Percentiles rank a stretch among this genome's conserved stretches.
Conservation (phyloP, 2,329 filamentous ascomycete species). For the Pseudogymnoascus verrucosus region DNA sequence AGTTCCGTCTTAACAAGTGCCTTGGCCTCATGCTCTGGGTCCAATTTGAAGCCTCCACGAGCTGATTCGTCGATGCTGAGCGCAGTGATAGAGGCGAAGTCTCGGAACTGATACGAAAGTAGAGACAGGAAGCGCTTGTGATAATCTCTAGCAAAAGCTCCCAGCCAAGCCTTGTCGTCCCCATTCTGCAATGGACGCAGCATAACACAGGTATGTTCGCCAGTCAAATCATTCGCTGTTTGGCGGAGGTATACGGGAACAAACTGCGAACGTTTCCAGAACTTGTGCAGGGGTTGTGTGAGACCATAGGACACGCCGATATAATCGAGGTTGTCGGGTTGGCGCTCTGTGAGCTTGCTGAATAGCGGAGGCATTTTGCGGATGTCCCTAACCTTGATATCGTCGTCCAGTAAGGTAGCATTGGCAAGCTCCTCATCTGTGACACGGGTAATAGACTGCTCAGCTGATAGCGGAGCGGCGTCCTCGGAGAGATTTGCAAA, state of each 20-base stretch:
- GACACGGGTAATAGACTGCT: conserved; percentile 64
- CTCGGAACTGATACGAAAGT: conserved; percentile 84
- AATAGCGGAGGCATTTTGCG: conserved; percentile 90
- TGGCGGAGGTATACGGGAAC: conserved; percentile 89
- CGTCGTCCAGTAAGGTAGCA: conserved; percentile 71
- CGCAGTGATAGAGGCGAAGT: conserved; percentile 69
- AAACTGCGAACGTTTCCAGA: conserved; percentile 88
- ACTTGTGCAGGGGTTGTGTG: conserved; percentile 80
- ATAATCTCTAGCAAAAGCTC: conserved; percentile 87
- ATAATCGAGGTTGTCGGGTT: conserved; percentile 77
- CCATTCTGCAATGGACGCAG: conserved; percentile 64
- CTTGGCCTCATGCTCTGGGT: conserved; percentile 43
- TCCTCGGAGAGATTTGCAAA: conserved; percentile 78
- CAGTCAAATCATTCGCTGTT: conserved; percentile 91
- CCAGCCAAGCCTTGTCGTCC: conserved; percentile 71
- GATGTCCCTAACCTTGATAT: conserved; percentile 84
- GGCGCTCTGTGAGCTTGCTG: conserved; percentile 74
- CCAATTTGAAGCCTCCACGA: conserved; percentile 60
- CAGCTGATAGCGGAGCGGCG: conserved; percentile 40
- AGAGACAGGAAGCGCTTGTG: conserved; percentile 86
- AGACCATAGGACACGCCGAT: conserved; percentile 92
- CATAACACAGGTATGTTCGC: conserved; percentile 98
- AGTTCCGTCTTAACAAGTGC: conserved; percentile 67
- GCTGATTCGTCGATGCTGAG: conserved; percentile 86
- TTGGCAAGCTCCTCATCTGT: conserved; percentile 75